These are phyloP conservation scores for Linderniella brevidens DNA, from an alignment of 257 asterid species.

Conservation along the genomic window DNA sequence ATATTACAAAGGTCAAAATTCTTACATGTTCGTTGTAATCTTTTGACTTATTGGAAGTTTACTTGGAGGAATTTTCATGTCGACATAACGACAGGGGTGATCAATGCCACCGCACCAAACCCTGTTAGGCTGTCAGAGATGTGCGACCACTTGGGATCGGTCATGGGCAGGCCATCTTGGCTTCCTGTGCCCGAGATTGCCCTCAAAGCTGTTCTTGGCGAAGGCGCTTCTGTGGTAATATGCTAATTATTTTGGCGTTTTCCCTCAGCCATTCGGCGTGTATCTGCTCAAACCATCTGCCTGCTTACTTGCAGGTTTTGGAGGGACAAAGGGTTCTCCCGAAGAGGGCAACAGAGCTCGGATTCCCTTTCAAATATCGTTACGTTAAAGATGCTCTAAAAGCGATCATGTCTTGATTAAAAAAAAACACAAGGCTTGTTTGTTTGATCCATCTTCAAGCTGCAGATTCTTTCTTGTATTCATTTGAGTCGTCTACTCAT, in stretches of 20 bases:
- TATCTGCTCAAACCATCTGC: no score
- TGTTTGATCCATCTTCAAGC: no score
- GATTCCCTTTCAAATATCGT: no score
- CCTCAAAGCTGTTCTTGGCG: constrained; percentile 78
- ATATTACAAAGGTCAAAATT: constrained; percentile 59
- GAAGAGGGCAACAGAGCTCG: no score
- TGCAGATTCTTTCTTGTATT: no score
- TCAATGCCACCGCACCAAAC: constrained; percentile 83
- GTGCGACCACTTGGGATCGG: constrained; percentile 72
- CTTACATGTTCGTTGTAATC: neutral
- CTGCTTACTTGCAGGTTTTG: no score
- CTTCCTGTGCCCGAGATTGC: constrained; percentile 89
- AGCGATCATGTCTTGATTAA: no score
- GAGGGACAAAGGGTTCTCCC: no score
- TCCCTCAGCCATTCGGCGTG: no score
- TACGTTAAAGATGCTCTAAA: no score
- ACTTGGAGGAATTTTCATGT: neutral
- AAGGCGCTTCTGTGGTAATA: constrained; percentile 87
- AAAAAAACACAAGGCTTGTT: no score
- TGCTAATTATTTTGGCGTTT: neutral
- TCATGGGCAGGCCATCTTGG: constrained; percentile 89
- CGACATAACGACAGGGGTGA: constrained; percentile 35
- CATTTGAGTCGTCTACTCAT: no score
- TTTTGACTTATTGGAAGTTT: neutral
- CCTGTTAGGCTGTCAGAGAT: constrained; percentile 71